Conservation (phyloP, 768 basidiomycete genomes). For the Boletus huronensis region DNA sequence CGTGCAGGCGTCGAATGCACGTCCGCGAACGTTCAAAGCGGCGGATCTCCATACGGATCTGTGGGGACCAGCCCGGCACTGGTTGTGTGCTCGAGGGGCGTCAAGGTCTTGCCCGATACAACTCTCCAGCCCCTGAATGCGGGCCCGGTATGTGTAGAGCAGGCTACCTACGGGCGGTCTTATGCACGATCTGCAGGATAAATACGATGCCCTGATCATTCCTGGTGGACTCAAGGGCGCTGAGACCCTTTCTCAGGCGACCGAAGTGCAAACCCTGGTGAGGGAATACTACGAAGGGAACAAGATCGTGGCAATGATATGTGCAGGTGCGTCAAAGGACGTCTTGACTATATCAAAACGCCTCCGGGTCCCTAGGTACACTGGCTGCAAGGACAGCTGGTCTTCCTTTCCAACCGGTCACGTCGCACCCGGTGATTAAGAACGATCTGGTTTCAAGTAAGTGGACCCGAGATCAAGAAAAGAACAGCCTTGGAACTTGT, state of each 20-base stretch:
- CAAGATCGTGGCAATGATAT: slow-evolving; percentile 76
- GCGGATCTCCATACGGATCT: slow-evolving; percentile 24
- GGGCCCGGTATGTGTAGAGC: slow-evolving; percentile 41
- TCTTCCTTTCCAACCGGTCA: slow-evolving; percentile 61
- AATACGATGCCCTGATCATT: slow-evolving; percentile 66
- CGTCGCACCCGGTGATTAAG: slow-evolving; percentile 76
- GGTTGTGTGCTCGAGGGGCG: slow-evolving; percentile 67
- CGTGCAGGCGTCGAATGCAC: slow-evolving; percentile 65
- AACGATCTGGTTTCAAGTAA: slow-evolving; percentile 52
- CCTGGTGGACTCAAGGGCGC: slow-evolving; percentile 81
- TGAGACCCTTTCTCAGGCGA: slow-evolving; percentile 60
- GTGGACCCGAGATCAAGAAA: slow-evolving; percentile 2
- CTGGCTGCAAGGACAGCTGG: slow-evolving; percentile 61
- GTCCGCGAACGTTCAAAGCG: slow-evolving; percentile 60
- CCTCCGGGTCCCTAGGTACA: slow-evolving; percentile 44
- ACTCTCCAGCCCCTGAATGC: slow-evolving; percentile 44
- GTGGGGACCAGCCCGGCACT: slow-evolving; percentile 39
- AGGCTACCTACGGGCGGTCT: neutral
- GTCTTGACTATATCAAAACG: neutral
- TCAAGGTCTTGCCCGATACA: slow-evolving; percentile 67
- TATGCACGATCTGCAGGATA: slow-evolving; percentile 40
- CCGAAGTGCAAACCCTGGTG: slow-evolving; percentile 60
- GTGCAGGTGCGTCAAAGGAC: slow-evolving; percentile 54
- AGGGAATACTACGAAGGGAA: slow-evolving; percentile 41
- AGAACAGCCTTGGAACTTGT: neutral